Conservation (phyloP, 345 rosid species). For the Raphanus raphanistrum region DNA sequence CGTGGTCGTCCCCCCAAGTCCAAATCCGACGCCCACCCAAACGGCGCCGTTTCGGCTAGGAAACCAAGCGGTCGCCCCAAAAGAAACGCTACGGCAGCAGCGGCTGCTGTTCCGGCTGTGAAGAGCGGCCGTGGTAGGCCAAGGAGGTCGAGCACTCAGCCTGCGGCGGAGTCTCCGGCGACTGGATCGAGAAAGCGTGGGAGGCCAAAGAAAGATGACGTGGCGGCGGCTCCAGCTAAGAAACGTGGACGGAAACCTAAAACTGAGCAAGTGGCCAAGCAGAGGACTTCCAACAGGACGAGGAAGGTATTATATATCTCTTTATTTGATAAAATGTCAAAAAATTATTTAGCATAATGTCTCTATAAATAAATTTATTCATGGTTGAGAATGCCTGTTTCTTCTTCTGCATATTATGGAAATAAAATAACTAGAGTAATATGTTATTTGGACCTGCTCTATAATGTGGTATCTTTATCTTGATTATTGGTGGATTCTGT, state of each 20-base stretch:
- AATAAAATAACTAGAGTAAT: neutral
- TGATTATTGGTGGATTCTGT: neutral
- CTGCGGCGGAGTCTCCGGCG: neutral
- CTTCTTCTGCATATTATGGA: neutral
- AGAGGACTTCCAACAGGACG: conserved; percentile 52
- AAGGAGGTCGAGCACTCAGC: conserved; percentile 11
- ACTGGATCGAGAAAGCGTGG: conserved; percentile 48
- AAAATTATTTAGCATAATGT: neutral
- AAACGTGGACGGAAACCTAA: conserved; percentile 55
- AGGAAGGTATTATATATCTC: conserved; percentile 52
- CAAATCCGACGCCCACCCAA: conserved; percentile 16
- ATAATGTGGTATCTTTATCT: neutral
- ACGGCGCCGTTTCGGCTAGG: conserved; percentile 10
- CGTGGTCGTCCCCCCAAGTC: conserved; percentile 75
- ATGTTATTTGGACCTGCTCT: conserved; percentile 1
- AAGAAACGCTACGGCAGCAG: conserved; percentile 31
- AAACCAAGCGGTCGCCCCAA: conserved; percentile 47
- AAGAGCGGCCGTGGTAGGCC: conserved; percentile 27
- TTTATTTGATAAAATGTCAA: neutral
- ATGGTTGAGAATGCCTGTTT: neutral
- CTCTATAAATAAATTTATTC: neutral
- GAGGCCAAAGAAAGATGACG: conserved; percentile 51
- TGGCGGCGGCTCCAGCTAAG: conserved; percentile 35
- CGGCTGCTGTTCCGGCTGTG: conserved; percentile 5
- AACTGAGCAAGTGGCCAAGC: conserved; percentile 23